Base-by-base conservation (phyloP, 176 grass and related monocot species). In the Bothriochloa decipiens region DNA sequence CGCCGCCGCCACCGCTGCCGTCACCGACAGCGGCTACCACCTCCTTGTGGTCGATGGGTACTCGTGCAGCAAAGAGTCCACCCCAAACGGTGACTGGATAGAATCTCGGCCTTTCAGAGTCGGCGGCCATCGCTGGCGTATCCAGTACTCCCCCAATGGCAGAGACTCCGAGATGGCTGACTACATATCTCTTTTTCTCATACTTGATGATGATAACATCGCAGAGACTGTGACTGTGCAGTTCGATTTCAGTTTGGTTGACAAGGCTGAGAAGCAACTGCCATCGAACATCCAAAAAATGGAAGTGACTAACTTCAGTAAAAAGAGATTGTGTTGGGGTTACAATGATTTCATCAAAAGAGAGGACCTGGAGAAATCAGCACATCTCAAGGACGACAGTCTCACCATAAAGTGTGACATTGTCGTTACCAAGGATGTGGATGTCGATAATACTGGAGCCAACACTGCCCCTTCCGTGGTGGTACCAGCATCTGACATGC, bases 121-220 rank as follows among this genome's bases (percentile, higher is more conserved):
- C 37, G 57, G 72, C 2, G 86, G 80, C 32, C 45, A 88, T 16
- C 2, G 25, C 3, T 88, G 86, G 86, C 8, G 3, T 10, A 78
- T 83, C 41, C 8, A 16, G 10, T 88, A 88, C 37, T 39, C 23
- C 33, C 86, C 84, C 29, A 86, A 80, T 2, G 84, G 84, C 36
- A 45, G 28, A 7, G 4, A 29, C 12, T 3, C 37, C 8, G 76
- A 67, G 33, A 20, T 46, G 6, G 70, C 76, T 25, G 49, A 77
- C 17, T 87, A 25, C 11, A 27, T 87, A 11, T 80, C 65, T 28
- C 67, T 87, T 25, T 26, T 37, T 42, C 77, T 87, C 10, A 2
- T 4, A 1, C 77, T 87, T 37, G 18, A n/a, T n/a, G 28, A 17
- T 1, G 72, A 61, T 16, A 25, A 81, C 10, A 8, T 49, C 0